Evolutionary conservation across 805 yeast species (phyloP).

Genomic region (Candida cerambycidarum): DNA sequence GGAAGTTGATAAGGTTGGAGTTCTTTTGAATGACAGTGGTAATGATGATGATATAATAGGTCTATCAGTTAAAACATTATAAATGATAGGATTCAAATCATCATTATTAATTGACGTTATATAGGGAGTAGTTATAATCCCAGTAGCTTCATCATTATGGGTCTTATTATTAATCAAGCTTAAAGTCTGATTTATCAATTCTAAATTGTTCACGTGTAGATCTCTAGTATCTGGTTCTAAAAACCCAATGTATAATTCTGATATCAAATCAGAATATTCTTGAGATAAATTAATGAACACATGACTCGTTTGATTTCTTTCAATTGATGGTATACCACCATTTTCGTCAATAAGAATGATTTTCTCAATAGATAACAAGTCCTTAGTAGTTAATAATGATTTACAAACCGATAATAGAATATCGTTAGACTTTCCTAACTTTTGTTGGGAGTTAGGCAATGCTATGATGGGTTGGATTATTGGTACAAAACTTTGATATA

Average conservation of each 20-base stretch:
- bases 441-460: constrained; percentile 31
- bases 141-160: constrained; percentile 55
- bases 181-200: constrained; percentile 61
- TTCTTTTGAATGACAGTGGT: constrained; percentile 59
- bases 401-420: constrained; percentile 27
- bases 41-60: constrained; percentile 88
- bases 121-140: constrained; percentile 80
- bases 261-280: constrained; percentile 65
- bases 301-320: constrained; percentile 78
- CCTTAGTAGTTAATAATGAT: constrained; percentile 23
- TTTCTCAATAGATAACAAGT: constrained; percentile 68
- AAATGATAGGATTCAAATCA: constrained; percentile 79
- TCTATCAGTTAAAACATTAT: constrained; percentile 88
- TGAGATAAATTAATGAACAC: constrained; percentile 83
- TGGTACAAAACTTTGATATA: constrained; percentile 56
- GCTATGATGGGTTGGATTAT: constrained; percentile 59
- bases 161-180: constrained; percentile 45
- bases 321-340: constrained; percentile 92
- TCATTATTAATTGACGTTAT: constrained; percentile 59
- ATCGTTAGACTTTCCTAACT: constrained; percentile 22
- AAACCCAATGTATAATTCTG: constrained; percentile 64
- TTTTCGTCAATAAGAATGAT: constrained; percentile 71
- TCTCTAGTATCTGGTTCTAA: constrained; percentile 45
- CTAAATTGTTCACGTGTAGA: constrained; percentile 64
- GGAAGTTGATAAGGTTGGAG: constrained; percentile 70